Base-by-base conservation (phyloP, 1,139 yeast species). In the Zygosaccharomyces pseudobailii region DNA sequence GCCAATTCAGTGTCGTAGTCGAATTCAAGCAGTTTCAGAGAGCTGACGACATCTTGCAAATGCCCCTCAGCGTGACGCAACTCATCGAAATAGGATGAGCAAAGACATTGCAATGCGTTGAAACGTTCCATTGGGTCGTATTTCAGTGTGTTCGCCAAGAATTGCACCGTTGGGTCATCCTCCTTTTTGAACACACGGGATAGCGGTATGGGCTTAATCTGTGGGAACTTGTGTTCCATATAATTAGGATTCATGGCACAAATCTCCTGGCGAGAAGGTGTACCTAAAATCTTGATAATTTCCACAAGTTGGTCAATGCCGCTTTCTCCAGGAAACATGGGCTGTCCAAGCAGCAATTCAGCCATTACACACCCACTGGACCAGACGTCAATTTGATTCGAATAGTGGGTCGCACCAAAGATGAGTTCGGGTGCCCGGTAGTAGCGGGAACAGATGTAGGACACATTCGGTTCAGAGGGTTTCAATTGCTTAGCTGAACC, bases 361-460 rank as follows among this genome's bases (percentile, higher is more conserved):
- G 97, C 97, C 88, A 92, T 89, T 32, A 92, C 98, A 71, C 98
- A 92, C 20, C 96, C 97, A 9, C 96, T 90, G 19, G 96, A 87
- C 98, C 98, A 92, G 47, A 92, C 82, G 67, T 92, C 98, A 58
- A 92, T 92, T 69, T 90, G 90, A 36, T 97, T 89, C n/a, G 98
- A 88, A 69, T 87, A 87, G 67, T 87, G 86, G 6, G 92, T 84
- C 9, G 96, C 94, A 21, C 95, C 96, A 69, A 87, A 88, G 50
- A 87, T 87, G 60, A 87, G 76, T 67, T 87, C 96, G 1, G 96
- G 96, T 7, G 98, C 97, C 53, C 98, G 78, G 70, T 92, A 92
- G 70, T 90, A 92, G 61, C 98, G 78, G 24, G 97, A 90, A 69
- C 98, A 92, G 50, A 92, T 92, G 69, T 92, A 92, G 9, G 96